Percentiles rank a stretch among this genome's conserved stretches.
These are phyloP conservation scores for Colletotrichum liaoningense DNA, from an alignment of 2,329 filamentous ascomycete species.

Conservation along the genomic window DNA sequence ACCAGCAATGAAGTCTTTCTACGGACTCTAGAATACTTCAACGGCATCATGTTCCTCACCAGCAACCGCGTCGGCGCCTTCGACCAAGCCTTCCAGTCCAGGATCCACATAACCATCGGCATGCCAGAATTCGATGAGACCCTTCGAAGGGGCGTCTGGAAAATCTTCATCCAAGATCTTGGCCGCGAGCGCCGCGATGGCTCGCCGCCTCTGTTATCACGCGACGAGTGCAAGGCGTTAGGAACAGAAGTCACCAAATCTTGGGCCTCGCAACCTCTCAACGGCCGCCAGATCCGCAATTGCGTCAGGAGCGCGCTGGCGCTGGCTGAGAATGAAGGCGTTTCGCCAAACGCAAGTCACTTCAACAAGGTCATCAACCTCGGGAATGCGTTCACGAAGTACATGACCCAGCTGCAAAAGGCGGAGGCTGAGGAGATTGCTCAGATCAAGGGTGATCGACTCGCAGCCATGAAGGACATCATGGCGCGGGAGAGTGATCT, in stretches of 20 bases:
- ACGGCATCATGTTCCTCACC: neutral
- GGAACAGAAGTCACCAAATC: neutral
- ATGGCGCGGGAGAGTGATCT: no score
- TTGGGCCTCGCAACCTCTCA: neutral
- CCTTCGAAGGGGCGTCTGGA: no score
- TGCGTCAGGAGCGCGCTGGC: neutral
- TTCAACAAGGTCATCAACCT: neutral
- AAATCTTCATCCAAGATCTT: neutral
- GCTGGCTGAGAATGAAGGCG: no score
- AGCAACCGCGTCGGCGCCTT: neutral
- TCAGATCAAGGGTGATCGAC: neutral
- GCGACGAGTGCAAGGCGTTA: fast-evolving
- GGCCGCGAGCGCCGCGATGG: neutral
- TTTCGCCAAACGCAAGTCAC: neutral
- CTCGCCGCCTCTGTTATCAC: no score
- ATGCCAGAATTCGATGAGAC: neutral
- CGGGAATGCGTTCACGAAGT: neutral
- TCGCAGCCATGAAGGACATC: neutral
- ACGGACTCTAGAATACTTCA: neutral
- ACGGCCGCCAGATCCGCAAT: neutral
- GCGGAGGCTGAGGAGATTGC: neutral
- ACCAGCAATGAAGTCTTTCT: no score
- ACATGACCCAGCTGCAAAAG: neutral
- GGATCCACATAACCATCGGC: neutral
- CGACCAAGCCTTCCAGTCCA: neutral